Base-by-base conservation (phyloP, 177 flowering plant genomes). In the Vitis hybrid region DNA sequence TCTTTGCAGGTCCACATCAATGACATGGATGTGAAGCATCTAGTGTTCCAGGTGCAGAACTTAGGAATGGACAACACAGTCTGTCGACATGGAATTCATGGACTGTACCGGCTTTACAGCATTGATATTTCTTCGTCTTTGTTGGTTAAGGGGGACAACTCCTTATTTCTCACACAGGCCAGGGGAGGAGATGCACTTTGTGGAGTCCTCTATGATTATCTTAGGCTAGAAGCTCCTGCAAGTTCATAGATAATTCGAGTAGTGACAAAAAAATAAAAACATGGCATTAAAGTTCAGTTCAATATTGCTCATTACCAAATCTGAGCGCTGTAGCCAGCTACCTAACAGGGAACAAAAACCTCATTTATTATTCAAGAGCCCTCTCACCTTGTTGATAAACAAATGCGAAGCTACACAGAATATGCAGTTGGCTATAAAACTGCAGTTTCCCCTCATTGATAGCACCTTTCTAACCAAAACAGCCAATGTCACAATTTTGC, bases 41-140 rank as follows among this genome's bases (percentile, higher is more conserved):
- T 79, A 18, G 79, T 81, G n/a, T 80, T 81, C 77, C 77, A 79
- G 71, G 73, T 71, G 50, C 27, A 50, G 65, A 76, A 81, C 54
- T 67, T 81, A 66, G 86, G 90, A 15, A 64, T 63, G n/a, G 86
- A 84, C 60, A 83, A 80, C 61, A 58, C 85, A 20, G 79, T 84
- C 48, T 70, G 74, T 50, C 73, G 88, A 6, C 88, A 83, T 32
- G 88, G 88, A 49, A 86, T 81, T 56, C 90, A 84, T 74, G 88
- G 90, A 49, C 74, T 83, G 20, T 83, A 84, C 58, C 72, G 66
- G 52, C 77, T 84, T 58, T 80, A 77, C 55, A 83, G 63, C 73
- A n/a, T 78, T 14, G 72, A 83, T 64, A 30, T 86, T 61, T 53
- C 84, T 32, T 76, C 82, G 2, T 53, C 75, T 0, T 52, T 81